Conservation (phyloP, 352 stramenopile species). For the Pythium angustatum region DNA sequence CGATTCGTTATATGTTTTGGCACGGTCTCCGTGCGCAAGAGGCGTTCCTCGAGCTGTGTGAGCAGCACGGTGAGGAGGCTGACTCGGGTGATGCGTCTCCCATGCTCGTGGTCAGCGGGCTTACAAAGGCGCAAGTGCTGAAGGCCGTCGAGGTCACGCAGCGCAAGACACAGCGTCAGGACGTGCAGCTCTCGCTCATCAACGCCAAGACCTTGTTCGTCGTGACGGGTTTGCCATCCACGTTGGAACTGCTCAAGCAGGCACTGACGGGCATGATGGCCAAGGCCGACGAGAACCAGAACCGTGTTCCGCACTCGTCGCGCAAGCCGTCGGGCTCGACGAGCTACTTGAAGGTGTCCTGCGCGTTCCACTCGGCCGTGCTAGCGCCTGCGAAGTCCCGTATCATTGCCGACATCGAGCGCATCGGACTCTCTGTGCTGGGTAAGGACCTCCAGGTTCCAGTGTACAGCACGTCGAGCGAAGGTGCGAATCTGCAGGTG, state of each 20-base stretch:
- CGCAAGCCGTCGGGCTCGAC: conserved; percentile 69
- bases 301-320: conserved; percentile 75
- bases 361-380: conserved; percentile 76
- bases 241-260: conserved; percentile 32
- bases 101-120: conserved; percentile 73
- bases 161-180: conserved; percentile 41
- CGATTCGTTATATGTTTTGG: conserved; percentile 83
- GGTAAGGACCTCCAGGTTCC: conserved; percentile 60
- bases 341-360: conserved; percentile 60
- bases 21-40: conserved; percentile 77
- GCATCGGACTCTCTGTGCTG: conserved; percentile 41
- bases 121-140: conserved; percentile 53
- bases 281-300: conserved; percentile 56
- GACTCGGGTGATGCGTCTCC: conserved; percentile 37
- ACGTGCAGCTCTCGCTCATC: conserved; percentile 76
- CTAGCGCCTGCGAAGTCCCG: conserved; percentile 41
- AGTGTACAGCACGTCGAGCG: conserved; percentile 59
- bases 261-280: conserved; percentile 38
- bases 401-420: conserved; percentile 54
- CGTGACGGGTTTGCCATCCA: conserved; percentile 67
- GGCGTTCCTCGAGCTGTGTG: conserved; percentile 39
- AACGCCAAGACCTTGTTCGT: conserved; percentile 61
- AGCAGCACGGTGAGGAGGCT: conserved; percentile 10
- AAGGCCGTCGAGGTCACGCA: conserved; percentile 56
- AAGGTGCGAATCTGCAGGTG: conserved; percentile 57